Evolutionary conservation across 1,139 yeast genomes (phyloP).

Genomic region (Suhomyces choctaworum): DNA sequence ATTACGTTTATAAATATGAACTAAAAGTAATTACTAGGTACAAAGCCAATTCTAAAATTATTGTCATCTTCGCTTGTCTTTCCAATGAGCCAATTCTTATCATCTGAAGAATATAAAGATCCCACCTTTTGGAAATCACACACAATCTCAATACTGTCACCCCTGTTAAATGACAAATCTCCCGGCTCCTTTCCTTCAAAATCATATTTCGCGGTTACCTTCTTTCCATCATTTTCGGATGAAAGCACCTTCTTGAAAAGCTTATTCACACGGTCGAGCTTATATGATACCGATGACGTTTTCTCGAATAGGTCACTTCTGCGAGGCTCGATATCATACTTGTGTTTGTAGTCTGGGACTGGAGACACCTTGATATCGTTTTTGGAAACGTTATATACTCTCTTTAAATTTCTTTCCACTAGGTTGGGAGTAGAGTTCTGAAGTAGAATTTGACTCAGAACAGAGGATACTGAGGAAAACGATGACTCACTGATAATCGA

Average conservation of each 20-base stretch:
- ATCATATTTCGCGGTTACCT: conserved; percentile 27
- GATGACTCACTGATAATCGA: conserved; percentile 21
- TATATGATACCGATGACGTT: conserved; percentile 25
- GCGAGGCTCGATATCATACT: conserved; percentile 11
- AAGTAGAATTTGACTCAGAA: conserved; percentile 24
- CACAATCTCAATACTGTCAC: conserved; percentile 37
- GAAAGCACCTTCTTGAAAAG: conserved; percentile 24
- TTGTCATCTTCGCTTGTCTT: conserved; percentile 12
- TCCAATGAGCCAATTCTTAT: conserved; percentile 41
- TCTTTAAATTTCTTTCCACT: conserved; percentile 25
- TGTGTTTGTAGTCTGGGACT: conserved; percentile 15
- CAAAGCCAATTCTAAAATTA: conserved; percentile 38
- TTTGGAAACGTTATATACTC: conserved; percentile 37
- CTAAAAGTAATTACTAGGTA: conserved; percentile 40
- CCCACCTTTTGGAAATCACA: conserved; percentile 34
- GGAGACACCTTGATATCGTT: conserved; percentile 39
- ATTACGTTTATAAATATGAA: no score
- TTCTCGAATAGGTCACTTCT: conserved; percentile 14
- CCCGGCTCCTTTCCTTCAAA: conserved; percentile 40
- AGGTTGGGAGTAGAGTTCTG: conserved; percentile 22
- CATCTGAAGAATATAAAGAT: conserved; percentile 22
- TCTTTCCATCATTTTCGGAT: conserved; percentile 11
- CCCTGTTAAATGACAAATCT: conserved; percentile 40
- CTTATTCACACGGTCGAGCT: conserved; percentile 25
- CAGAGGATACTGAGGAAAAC: conserved; percentile 21